Conservation (phyloP, 805 yeast genomes). For the Teunomyces panamensis region DNA sequence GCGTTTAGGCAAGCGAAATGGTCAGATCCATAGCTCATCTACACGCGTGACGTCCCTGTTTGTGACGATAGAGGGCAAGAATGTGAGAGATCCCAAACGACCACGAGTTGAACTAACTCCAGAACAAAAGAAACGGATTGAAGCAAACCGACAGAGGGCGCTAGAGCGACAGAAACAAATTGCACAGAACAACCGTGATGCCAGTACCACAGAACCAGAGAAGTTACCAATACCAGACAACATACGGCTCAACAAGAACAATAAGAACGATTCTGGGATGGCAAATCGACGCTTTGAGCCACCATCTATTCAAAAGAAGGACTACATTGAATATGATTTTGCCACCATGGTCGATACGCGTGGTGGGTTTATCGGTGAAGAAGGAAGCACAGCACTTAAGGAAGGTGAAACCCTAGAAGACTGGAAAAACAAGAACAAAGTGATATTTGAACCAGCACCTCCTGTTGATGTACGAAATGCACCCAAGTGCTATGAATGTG, state of each 20-base stretch:
- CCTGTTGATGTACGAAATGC: constrained; percentile 71
- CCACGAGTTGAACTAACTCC: constrained; percentile 38
- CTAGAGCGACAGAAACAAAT: constrained; percentile 36
- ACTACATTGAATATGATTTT: constrained; percentile 82
- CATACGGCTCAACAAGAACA: constrained; percentile 13
- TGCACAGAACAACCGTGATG: constrained; percentile 37
- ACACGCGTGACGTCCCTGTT: constrained; percentile 2
- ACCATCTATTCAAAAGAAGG: constrained; percentile 50
- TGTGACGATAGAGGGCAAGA: constrained; percentile 3
- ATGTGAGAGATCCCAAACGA: constrained; percentile 12
- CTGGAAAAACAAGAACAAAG: constrained; percentile 46
- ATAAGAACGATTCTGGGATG: constrained; percentile 8
- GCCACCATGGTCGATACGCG: constrained; percentile 84
- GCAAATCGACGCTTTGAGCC: constrained; percentile 13
- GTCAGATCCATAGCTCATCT: not conserved
- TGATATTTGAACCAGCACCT: constrained; percentile 58
- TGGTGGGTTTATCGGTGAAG: constrained; percentile 72
- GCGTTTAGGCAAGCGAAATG: constrained; percentile 41
- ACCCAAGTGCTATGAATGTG: constrained; percentile 82
- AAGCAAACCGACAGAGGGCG: constrained; percentile 54
- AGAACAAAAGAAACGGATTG: constrained; percentile 50
- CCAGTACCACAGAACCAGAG: constrained; percentile 14
- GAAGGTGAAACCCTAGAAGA: constrained; percentile 47
- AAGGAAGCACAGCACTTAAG: constrained; percentile 45
- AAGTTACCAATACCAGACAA: not conserved